Evolutionary conservation across 371 early-diverging fungal species (phyloP).

Genomic region (Sporodiniella umbellata): DNA sequence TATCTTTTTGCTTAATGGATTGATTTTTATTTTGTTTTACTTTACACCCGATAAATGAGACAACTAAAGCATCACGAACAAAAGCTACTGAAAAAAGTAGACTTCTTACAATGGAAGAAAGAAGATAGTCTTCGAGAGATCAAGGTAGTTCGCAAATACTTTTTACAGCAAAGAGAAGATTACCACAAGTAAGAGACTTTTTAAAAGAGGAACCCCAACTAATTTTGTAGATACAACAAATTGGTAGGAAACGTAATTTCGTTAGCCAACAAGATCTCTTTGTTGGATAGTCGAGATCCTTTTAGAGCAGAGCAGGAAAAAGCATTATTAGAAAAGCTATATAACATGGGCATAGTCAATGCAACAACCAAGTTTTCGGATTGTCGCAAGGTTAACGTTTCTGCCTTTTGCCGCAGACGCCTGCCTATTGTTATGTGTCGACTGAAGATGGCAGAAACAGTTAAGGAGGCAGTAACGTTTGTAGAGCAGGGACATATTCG

Average conservation of each 20-base stretch:
- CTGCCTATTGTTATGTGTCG: constrained; percentile 94
- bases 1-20: not conserved
- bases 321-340: constrained; percentile 87
- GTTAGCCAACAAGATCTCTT: constrained; percentile 85
- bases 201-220: too few species aligned
- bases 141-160: constrained; percentile 89
- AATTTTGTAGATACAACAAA: constrained; percentile 78
- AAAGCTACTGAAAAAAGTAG: constrained; percentile 97
- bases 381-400: constrained; percentile 88
- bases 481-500: constrained; percentile 98
- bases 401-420: constrained; percentile 91
- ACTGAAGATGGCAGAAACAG: constrained; percentile 95
- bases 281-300: constrained; percentile 90
- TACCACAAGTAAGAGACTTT: constrained; percentile 83
- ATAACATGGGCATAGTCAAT: constrained; percentile 88
- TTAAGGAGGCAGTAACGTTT: constrained; percentile 91
- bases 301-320: constrained; percentile 77
- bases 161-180: constrained; percentile 93
- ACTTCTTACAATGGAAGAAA: constrained; percentile 97
- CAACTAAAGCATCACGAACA: constrained; percentile 97
- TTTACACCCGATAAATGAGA: constrained; percentile 40
- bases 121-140: constrained; percentile 90
- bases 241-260: constrained; percentile 87
- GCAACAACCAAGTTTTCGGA: constrained; percentile 84
- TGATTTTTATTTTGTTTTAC: not conserved